phyloP scores from a whole-genome alignment of 1,284 basidiomycete genomes.

The Microbotryomycetes sp. region DNA sequence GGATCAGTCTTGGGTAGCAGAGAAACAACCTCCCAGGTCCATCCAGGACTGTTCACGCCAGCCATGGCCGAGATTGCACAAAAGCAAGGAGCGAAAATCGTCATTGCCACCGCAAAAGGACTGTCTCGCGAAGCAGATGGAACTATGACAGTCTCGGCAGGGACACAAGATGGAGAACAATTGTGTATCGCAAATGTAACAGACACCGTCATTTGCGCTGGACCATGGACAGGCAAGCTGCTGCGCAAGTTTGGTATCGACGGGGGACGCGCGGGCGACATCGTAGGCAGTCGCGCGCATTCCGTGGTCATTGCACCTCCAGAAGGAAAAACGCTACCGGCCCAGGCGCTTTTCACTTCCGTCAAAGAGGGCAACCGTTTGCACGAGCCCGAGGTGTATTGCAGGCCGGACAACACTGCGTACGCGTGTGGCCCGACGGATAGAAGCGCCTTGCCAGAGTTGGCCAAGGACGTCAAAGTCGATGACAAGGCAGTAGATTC shows the following conservation, averaged over 20 bases:
- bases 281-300: slow-evolving; percentile 47
- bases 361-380: slow-evolving; percentile 44
- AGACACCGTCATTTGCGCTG: slow-evolving; percentile 64
- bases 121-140: slow-evolving; percentile 26
- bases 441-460: slow-evolving; percentile 35
- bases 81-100: slow-evolving; percentile 44
- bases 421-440: slow-evolving; percentile 42
- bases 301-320: slow-evolving; percentile 44
- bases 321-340: slow-evolving; percentile 31
- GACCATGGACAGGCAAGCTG: slow-evolving; percentile 72
- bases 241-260: slow-evolving; percentile 48
- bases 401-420: slow-evolving; percentile 40
- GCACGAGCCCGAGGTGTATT: slow-evolving; percentile 47
- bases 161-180: slow-evolving; percentile 16
- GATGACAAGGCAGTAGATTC: slow-evolving; percentile 40
- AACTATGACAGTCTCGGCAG: slow-evolving; percentile 35
- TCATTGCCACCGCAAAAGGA: slow-evolving; percentile 38
- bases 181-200: slow-evolving; percentile 11
- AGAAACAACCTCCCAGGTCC: slow-evolving; percentile 64
- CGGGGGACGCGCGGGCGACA: slow-evolving; percentile 39
- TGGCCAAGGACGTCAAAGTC: slow-evolving; percentile 37
- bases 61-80: slow-evolving; percentile 57
- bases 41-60: slow-evolving; percentile 69
- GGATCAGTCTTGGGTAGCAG: slow-evolving; percentile 41
- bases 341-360: slow-evolving; percentile 49